Base-by-base conservation (phyloP, 495 filamentous ascomycete genomes). In the Trichoderma gamsii region DNA sequence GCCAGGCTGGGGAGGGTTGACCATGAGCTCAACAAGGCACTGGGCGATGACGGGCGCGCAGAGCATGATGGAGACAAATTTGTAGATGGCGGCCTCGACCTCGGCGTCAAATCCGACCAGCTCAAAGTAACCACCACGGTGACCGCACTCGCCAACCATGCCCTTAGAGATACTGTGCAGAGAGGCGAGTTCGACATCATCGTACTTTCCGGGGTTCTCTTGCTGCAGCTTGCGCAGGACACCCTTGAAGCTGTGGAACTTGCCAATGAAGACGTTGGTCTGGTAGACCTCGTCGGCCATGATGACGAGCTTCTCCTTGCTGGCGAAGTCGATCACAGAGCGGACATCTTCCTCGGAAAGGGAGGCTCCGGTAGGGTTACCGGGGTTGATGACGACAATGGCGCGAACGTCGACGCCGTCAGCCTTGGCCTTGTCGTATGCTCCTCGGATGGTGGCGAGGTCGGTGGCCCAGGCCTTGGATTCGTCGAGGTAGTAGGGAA, bases 211-310 rank as follows among this genome's bases (percentile, higher is more conserved):
- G 4, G 90, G 86, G 11, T 80, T 71, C 73, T 89, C 86, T 74
- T 89, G 84, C 77, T 98, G 96, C 59, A 98, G 78, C 72, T 90
- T 88, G 25, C 93, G 87, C 15, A 99, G 87, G 44, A 89, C 86
- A 73, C 90, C 88, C 82, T 98, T 97, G 87, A 99, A 98, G 67
- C 89, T 93, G 77, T 90, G 87, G 81, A 98, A 98, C 72, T 93
- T 83, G 75, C 96, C 96, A 61, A 88, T 75, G 80, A 98, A 99
- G 72, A 99, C 89, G 77, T 99, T 99, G 74, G 96, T 98, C 80
- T 99, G 95, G 85, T 99, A 99, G 9, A 99, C 95, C 79, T 99
- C 95, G 73, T 99, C 95, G 67, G 96, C 95, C 51, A 99, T 81
- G 51, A 97, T 81, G 16, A 98, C 93, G 18, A 99, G 85, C 67